Conservation (phyloP, 306 rosid genomes). For the Alnus glutinosa region DNA sequence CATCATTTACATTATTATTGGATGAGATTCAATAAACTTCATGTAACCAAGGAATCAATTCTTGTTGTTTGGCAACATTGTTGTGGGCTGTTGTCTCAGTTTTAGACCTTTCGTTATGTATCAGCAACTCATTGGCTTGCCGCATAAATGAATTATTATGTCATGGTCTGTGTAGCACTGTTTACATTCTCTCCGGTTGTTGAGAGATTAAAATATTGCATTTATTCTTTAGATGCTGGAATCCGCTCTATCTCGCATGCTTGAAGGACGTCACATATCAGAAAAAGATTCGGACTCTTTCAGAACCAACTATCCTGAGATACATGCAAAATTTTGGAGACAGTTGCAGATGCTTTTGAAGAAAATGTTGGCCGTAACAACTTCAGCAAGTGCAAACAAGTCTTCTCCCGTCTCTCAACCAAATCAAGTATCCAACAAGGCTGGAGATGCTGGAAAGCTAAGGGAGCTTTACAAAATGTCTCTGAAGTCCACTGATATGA, state of each 20-base stretch:
- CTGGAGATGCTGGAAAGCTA: slow-evolving; percentile 67
- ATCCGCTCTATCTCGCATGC: slow-evolving; percentile 72
- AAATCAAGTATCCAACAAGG: slow-evolving; percentile 41
- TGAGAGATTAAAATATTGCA: background rate
- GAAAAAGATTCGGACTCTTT: slow-evolving; percentile 46
- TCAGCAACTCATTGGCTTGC: background rate
- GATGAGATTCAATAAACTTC: background rate
- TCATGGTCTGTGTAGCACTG: background rate
- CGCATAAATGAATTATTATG: background rate
- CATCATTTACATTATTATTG: background rate
- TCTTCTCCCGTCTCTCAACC: slow-evolving; percentile 42
- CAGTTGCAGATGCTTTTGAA: slow-evolving; percentile 82
- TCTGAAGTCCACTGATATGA: slow-evolving; percentile 55
- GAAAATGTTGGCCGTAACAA: slow-evolving; percentile 66
- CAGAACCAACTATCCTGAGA: slow-evolving; percentile 44
- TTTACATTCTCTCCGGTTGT: background rate
- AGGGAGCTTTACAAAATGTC: slow-evolving; percentile 84
- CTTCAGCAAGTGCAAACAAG: slow-evolving; percentile 51
- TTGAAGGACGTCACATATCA: slow-evolving; percentile 75
- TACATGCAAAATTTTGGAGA: slow-evolving; percentile 76
- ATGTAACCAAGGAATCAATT: background rate
- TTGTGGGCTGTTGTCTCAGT: background rate
- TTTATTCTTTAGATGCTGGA: slow-evolving; percentile 70
- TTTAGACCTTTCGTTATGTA: background rate
- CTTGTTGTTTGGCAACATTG: background rate